Conservation (phyloP, 805 yeast species). For the Suhomyces xylopsoci region DNA sequence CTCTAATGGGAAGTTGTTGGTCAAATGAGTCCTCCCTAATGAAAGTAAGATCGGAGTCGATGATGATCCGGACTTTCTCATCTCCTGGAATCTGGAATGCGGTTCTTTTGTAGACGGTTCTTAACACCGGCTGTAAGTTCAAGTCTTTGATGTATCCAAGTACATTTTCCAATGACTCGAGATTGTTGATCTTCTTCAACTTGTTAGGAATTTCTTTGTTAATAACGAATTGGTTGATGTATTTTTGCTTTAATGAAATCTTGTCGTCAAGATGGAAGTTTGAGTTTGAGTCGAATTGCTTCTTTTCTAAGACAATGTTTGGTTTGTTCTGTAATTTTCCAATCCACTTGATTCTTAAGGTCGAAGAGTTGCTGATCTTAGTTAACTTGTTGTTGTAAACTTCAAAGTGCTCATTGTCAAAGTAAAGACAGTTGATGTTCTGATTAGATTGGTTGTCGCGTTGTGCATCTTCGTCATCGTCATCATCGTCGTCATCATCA, state of each 20-base stretch:
- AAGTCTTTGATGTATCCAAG: constrained; percentile 61
- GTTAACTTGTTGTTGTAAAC: constrained; percentile 80
- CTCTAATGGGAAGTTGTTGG: constrained; percentile 79
- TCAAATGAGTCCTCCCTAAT: constrained; percentile 91
- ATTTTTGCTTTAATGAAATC: constrained; percentile 74
- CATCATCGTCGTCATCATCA: constrained; percentile 48
- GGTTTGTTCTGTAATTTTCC: constrained; percentile 77
- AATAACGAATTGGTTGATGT: constrained; percentile 65
- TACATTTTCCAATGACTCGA: constrained; percentile 44
- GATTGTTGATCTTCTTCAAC: constrained; percentile 13
- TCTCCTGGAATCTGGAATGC: constrained; percentile 99
- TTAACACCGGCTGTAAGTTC: constrained; percentile 77
- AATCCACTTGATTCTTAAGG: constrained; percentile 86
- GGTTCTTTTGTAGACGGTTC: constrained; percentile 85
- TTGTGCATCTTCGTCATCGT: constrained; percentile 39
- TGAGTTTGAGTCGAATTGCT: constrained; percentile 55
- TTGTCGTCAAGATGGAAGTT: constrained; percentile 60
- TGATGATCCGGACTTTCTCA: constrained; percentile 83
- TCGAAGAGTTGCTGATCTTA: constrained; percentile 65
- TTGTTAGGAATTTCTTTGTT: constrained; percentile 13
- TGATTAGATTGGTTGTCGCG: constrained; percentile 45
- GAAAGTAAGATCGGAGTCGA: constrained; percentile 83
- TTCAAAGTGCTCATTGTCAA: constrained; percentile 80
- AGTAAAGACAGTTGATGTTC: constrained; percentile 78
- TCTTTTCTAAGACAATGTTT: constrained; percentile 78